Base-by-base conservation (phyloP, 1,139 yeast genomes). In the Candida sp. region DNA sequence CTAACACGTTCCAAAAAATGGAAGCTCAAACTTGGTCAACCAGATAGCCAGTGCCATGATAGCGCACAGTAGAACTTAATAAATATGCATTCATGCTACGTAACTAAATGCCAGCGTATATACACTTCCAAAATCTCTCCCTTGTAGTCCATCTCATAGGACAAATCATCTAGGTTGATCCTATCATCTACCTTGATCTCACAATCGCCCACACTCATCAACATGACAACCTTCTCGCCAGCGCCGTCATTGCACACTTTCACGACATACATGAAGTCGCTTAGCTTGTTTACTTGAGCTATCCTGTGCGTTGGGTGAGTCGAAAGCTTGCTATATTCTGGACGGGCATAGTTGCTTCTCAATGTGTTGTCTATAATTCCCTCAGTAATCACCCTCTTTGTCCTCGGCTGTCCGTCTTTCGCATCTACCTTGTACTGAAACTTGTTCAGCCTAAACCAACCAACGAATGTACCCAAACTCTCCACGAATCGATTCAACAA, bases 41-140 rank as follows among this genome's bases (percentile, higher is more conserved):
- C n/a, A n/a, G n/a, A n/a, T n/a, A n/a, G n/a, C n/a, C n/a, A n/a
- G n/a, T n/a, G n/a, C n/a, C n/a, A n/a, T n/a, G n/a, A n/a, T n/a
- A n/a, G n/a, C n/a, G n/a, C n/a, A n/a, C n/a, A n/a, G n/a, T n/a
- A n/a, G n/a, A n/a, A n/a, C n/a, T n/a, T n/a, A 32, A 32, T 28
- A 28, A 6, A 6, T 28, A 6, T 28, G 31, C 8, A 6, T 28
- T 28, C 38, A 17, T 17, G 25, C 32, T 39, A 35, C 26, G 23
- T 30, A 9, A 49, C 47, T n/a, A 50, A 17, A 25, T 56, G 51
- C 59, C 59, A 56, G 32, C 50, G 45, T n/a, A 51, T 33, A 35
- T 52, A 54, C 11, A 54, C 47, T 7, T 49, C 52, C 23, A 49
- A n/a, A 22, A n/a, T 27, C 11, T 38, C 12, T 3, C 49, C 52